phyloP scores from a whole-genome alignment of 1,284 basidiomycete genomes.

The Wallemia mellicola region DNA sequence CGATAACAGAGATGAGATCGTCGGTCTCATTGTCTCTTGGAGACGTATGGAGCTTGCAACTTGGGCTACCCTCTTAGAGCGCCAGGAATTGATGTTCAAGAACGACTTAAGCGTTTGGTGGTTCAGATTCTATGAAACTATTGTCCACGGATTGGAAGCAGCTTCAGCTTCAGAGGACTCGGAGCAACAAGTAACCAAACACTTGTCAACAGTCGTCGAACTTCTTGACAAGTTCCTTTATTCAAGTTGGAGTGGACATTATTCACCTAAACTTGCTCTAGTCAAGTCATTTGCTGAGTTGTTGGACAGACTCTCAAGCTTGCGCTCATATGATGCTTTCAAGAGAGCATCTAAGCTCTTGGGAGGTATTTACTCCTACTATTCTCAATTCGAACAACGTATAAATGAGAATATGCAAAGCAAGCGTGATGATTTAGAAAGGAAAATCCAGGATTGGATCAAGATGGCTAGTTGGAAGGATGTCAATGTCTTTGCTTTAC shows the following conservation, averaged over 20 bases:
- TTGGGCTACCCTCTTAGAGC: conserved; percentile 56
- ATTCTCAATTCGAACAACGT: conserved; percentile 27
- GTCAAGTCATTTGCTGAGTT: conserved; percentile 36
- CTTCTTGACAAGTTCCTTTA: conserved; percentile 56
- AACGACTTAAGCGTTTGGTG: conserved; percentile 52
- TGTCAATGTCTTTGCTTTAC: conserved; percentile 76
- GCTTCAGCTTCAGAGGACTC: conserved; percentile 17
- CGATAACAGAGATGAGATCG: conserved; percentile 32
- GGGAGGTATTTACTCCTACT: conserved; percentile 35
- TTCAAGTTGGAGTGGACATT: conserved; percentile 58
- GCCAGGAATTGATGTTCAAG: conserved; percentile 31
- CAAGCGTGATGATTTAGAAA: conserved; percentile 38
- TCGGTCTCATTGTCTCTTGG: conserved; percentile 59
- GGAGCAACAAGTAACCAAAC: conserved; percentile 18
- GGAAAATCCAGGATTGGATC: conserved; percentile 55
- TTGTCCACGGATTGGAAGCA: conserved; percentile 32
- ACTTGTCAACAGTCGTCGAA: conserved; percentile 38
- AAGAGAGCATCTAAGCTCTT: conserved; percentile 25
- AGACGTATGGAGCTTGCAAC: conserved; percentile 58
- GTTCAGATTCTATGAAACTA: conserved; percentile 64
- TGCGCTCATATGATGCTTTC: conserved; percentile 3
- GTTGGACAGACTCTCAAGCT: conserved; percentile 15
- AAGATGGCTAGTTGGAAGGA: conserved; percentile 97
- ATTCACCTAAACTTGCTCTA: conserved; percentile 33
- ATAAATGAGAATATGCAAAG: conserved; percentile 25